Evolutionary conservation across 164 flowering plant species (phyloP).

Genomic region (Houttuynia cordata): DNA sequence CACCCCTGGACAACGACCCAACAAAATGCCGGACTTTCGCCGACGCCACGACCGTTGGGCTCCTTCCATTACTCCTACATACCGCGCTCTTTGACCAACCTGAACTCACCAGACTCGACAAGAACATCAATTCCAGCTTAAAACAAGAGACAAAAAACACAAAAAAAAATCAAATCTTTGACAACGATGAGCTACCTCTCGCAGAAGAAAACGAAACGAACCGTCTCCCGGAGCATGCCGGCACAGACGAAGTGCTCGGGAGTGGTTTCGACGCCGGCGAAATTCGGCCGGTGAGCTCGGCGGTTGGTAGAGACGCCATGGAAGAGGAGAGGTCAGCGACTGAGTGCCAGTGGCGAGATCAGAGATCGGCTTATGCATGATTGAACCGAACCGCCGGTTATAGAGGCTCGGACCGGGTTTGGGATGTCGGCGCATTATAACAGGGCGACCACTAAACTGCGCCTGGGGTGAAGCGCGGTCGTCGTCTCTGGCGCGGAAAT

Average conservation of each 20-base stretch:
- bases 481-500: neutral
- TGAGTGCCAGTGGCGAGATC: no score
- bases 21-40: constrained; percentile 32
- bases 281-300: neutral
- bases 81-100: constrained; percentile 3
- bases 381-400: no score
- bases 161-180: neutral
- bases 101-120: neutral
- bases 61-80: constrained; percentile 1
- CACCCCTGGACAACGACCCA: constrained; percentile 29
- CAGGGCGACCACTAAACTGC: no score
- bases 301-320: constrained; percentile 2
- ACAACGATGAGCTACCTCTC: constrained; percentile 2
- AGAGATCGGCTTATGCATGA: no score
- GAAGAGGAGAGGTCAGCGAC: neutral
- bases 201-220: constrained; percentile 6
- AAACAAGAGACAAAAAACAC: neutral
- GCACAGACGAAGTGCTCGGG: neutral
- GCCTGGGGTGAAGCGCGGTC: neutral
- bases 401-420: no score
- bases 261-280: neutral
- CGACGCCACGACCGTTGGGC: constrained; percentile 13
- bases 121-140: neutral
- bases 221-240: neutral
- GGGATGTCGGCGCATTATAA: no score